Evolutionary conservation across 2,329 filamentous ascomycete genomes (phyloP).

Genomic region (Aureobasidium vineae): DNA sequence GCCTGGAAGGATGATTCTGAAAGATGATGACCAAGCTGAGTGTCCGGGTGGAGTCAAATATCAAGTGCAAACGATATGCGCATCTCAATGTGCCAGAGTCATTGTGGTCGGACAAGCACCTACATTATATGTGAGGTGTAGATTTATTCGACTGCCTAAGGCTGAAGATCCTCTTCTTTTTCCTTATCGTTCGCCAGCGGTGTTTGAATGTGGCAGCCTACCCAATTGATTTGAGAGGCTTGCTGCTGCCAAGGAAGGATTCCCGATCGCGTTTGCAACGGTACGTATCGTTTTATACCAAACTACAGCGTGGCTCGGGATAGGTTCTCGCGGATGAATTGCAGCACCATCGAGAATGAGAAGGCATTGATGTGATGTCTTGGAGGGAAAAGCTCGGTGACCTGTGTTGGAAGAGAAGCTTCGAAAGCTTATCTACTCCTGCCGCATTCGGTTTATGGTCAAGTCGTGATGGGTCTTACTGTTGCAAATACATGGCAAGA

Average conservation of each 20-base stretch:
- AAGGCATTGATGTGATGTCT: background rate
- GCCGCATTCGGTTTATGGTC: background rate
- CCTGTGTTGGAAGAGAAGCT: background rate
- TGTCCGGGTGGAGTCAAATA: background rate
- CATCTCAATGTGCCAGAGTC: background rate
- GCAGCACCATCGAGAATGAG: background rate
- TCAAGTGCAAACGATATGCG: background rate
- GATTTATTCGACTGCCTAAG: conserved; percentile 22
- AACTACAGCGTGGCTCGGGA: background rate
- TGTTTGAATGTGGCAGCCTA: conserved; percentile 21
- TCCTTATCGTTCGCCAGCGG: conserved; percentile 6
- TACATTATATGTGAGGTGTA: conserved; percentile 4
- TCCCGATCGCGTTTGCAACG: background rate
- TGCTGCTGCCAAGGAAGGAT: conserved; percentile 16
- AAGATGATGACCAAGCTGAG: background rate
- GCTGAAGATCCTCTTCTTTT: background rate
- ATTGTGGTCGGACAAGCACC: background rate
- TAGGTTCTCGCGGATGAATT: background rate
- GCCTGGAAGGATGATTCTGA: background rate
- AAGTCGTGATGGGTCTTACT: background rate
- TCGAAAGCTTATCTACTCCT: background rate
- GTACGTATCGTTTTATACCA: background rate
- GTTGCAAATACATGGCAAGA: too few relatives aligned
- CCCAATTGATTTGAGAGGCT: background rate
- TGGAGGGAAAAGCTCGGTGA: background rate